Conservation (phyloP, 2,329 filamentous ascomycete genomes). For the Aspergillus sojae region DNA sequence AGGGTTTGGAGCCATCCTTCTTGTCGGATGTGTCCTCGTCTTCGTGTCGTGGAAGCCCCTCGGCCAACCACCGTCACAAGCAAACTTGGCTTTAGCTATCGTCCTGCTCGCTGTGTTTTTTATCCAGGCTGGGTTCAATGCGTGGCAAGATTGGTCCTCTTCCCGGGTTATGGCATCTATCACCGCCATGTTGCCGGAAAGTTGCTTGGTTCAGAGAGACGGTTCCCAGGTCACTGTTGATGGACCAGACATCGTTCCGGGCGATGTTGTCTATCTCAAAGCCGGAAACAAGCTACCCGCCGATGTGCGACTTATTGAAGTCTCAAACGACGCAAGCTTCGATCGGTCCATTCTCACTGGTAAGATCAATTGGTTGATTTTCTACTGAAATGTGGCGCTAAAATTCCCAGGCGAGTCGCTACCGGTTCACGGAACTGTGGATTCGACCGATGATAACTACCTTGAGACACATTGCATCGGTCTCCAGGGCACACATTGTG, state of each 20-base stretch:
- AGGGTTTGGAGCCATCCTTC: constrained; percentile 72
- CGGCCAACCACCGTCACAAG: constrained; percentile 68
- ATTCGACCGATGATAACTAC: constrained; percentile 72
- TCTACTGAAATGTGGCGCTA: background rate
- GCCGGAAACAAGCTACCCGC: constrained; percentile 74
- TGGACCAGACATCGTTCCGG: constrained; percentile 68
- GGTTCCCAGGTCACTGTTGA: constrained; percentile 53
- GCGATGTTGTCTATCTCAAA: constrained; percentile 69
- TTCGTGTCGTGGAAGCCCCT: constrained; percentile 78
- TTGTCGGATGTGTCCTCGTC: constrained; percentile 70
- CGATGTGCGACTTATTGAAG: constrained; percentile 70
- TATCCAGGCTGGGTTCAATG: constrained; percentile 70
- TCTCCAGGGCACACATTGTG: constrained; percentile 77
- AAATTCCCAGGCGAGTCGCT: constrained; percentile 66
- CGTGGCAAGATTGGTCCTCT: constrained; percentile 75
- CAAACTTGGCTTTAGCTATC: constrained; percentile 73
- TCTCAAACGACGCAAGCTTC: constrained; percentile 70
- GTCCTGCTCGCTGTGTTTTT: constrained; percentile 71
- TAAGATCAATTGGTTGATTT: constrained; percentile 27
- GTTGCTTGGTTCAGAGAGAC: constrained; percentile 67
- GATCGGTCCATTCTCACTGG: constrained; percentile 74
- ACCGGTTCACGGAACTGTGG: constrained; percentile 64
- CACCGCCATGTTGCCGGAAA: constrained; percentile 76
- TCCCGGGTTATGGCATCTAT: constrained; percentile 78
- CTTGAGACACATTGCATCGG: constrained; percentile 77